These are phyloP conservation scores for Hypoxylon lienhwacheense DNA, from an alignment of 495 filamentous ascomycete species.

Conservation along the genomic window DNA sequence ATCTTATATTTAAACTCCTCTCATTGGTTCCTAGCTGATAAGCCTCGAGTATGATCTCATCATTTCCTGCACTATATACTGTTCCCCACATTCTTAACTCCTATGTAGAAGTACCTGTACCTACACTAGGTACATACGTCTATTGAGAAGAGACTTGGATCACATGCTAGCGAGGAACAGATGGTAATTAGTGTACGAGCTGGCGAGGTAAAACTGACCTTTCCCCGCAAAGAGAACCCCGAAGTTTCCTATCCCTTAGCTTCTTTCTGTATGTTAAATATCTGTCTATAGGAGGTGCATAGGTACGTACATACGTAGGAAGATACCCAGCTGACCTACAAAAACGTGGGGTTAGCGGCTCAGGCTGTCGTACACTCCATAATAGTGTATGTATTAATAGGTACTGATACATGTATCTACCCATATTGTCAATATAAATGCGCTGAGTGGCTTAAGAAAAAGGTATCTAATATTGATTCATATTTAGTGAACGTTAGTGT, in stretches of 20 bases:
- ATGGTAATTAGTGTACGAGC: no score
- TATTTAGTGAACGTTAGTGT: no score
- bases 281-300: no score
- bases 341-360: slow-evolving; percentile 9
- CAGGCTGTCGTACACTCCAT: neutral
- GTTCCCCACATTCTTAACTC: slow-evolving; percentile 22
- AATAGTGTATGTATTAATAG: neutral
- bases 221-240: slow-evolving; percentile 28
- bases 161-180: slow-evolving; percentile 19
- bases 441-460: slow-evolving; percentile 23
- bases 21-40: slow-evolving; percentile 7
- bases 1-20: slow-evolving; percentile 9
- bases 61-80: neutral
- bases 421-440: slow-evolving; percentile 22
- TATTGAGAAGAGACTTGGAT: slow-evolving; percentile 6
- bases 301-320: no score
- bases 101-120: slow-evolving; percentile 3
- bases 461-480: no score
- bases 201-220: no score
- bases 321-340: neutral
- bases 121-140: no score
- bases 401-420: neutral
- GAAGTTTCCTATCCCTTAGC: slow-evolving; percentile 7
- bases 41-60: slow-evolving; percentile 21
- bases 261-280: no score